phyloP scores from a whole-genome alignment of 1,284 basidiomycete species.

The Pterulicium gracile region DNA sequence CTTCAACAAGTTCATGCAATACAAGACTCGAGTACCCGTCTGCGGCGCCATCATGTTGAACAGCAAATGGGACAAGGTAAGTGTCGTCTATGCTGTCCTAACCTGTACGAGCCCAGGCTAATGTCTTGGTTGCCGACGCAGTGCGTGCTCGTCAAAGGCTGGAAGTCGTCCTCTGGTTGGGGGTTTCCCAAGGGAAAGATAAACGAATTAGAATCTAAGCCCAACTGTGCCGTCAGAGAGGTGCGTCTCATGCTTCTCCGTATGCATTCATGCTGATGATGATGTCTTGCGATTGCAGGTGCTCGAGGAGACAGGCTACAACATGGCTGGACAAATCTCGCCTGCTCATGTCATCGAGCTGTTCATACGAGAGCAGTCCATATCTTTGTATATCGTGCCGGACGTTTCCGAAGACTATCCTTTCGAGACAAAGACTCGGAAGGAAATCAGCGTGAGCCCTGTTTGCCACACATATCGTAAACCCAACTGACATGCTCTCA shows the following conservation, averaged over 20 bases:
- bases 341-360: slow-evolving; percentile 73
- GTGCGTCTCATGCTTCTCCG: slow-evolving; percentile 30
- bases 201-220: slow-evolving; percentile 82
- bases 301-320: slow-evolving; percentile 89
- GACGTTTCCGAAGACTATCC: slow-evolving; percentile 84
- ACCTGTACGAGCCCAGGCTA: not conserved
- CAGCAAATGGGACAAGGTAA: slow-evolving; percentile 84
- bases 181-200: slow-evolving; percentile 99
- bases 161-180: slow-evolving; percentile 96
- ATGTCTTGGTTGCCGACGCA: slow-evolving; percentile 21
- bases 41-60: slow-evolving; percentile 97
- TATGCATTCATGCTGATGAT: slow-evolving; percentile 7
- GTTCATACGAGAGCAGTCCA: slow-evolving; percentile 81
- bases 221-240: slow-evolving; percentile 84
- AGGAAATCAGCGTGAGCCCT: slow-evolving; percentile 90
- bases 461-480: slow-evolving; percentile 1
- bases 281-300: slow-evolving; percentile 45
- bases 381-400: slow-evolving; percentile 88
- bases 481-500: slow-evolving; percentile 7
- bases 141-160: slow-evolving; percentile 94
- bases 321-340: slow-evolving; percentile 63
- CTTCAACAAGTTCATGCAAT: slow-evolving; percentile 81
- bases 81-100: slow-evolving; percentile 12
- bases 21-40: slow-evolving; percentile 97
- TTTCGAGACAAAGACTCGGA: slow-evolving; percentile 91